Evolutionary conservation across 345 rosid genomes (phyloP), one percentile per base, ranked within the genome.

Genomic region (Raphanus raphanistrum): DNA sequence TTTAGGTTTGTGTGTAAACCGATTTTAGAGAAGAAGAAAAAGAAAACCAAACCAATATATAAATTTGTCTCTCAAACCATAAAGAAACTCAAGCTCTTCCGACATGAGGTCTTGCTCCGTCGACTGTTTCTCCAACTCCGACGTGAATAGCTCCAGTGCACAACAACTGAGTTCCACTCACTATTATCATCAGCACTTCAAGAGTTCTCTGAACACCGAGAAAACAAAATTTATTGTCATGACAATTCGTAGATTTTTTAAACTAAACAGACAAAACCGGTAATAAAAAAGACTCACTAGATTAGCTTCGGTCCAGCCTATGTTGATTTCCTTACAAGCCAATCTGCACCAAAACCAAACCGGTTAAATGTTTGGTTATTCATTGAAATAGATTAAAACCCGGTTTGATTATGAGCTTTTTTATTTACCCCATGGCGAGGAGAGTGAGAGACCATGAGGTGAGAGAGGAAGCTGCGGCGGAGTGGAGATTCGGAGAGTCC

Each of bases 281-380:
- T 5, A 43, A 10, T 48, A n/a, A n/a, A 48, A 31, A 41, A 29
- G 26, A 28, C 84, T 85, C 80, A 94, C 98, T 82, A 94, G 81
- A 76, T 84, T 89, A 29, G 93, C 82, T 59, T 87, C 90, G 26
- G 89, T 85, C 92, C 91, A 92, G 33, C 98, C 93, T 52, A 89
- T 61, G 64, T 86, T 21, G 62, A 94, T 94, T 85, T 94, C 98
- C 64, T 92, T 91, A 63, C 96, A 89, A 1, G 92, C 98, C 84
- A 94, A 83, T 80, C 98, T 94, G 88, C 71, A 50, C 80, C 31
- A 27, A 74, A 43, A 38, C 28, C 48, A 36, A 25, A 31, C 21
- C 58, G 76, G 33, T 57, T 66, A 5, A 5, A 29, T 26, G 17
- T 55, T 65, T 59, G 57, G 4, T 76, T 45, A 57, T 48, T 50